A percentile compares a stretch with the other conserved stretches of the same genome.
Evolutionary conservation across 495 filamentous ascomycete species (phyloP).

Genomic region (Tuber indicum): DNA sequence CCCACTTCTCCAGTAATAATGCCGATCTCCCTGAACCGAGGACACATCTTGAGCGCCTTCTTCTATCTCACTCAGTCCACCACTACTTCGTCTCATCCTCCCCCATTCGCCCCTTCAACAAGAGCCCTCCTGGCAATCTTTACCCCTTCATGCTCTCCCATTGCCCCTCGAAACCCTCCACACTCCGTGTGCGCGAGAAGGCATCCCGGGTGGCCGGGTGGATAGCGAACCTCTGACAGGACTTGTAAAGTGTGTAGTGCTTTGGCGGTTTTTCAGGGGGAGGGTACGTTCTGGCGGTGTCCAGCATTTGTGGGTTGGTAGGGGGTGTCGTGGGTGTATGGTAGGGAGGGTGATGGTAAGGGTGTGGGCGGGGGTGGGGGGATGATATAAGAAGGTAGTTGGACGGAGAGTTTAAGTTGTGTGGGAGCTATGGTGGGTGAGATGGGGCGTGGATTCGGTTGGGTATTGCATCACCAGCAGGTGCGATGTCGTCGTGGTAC

Average conservation of each 20-base stretch:
- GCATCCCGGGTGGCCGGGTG: background rate
- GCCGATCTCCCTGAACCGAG: background rate
- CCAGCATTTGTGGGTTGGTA: background rate
- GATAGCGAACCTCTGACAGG: background rate
- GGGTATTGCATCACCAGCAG: too few relatives aligned
- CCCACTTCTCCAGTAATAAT: background rate
- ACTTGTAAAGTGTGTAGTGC: background rate
- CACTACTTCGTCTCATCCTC: too few relatives aligned
- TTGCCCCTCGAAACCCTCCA: background rate
- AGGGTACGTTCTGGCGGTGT: background rate
- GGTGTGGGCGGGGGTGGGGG: too few relatives aligned
- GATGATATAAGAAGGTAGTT: conserved; percentile 36
- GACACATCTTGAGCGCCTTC: background rate
- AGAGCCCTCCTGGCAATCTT: background rate
- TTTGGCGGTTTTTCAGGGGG: background rate
- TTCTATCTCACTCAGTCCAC: background rate
- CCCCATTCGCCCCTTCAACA: background rate
- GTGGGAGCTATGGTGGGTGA: background rate
- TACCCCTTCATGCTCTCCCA: background rate
- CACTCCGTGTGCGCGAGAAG: background rate
- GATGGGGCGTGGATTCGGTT: background rate
- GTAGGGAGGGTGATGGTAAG: background rate
- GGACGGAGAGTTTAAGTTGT: background rate
- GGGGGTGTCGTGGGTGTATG: background rate
- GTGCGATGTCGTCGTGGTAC: background rate